Evolutionary conservation across 108 stramenopile species (phyloP), one percentile per base, ranked within the genome.

Genomic region (Fistulifera pelliculosa): DNA sequence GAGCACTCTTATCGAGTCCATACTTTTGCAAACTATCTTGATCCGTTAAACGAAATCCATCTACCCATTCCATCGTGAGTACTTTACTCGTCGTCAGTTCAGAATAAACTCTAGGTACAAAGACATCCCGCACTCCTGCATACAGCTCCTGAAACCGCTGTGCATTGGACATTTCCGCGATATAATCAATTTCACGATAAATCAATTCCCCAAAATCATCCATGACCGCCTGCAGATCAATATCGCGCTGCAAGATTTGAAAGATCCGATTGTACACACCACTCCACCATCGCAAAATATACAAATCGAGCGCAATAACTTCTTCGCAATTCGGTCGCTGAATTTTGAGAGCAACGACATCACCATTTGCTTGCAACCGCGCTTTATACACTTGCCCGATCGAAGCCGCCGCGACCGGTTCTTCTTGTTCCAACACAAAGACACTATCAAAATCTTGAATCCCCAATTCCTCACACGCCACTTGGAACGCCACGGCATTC

Each of bases 41-140:
- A 61, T 95, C 96, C 31, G 85, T 88, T 58, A 97, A 65, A 8
- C 88, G 80, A 64, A 74, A 81, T n/a, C 88, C 88, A 59, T 90
- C 88, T 0, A 90, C 85, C 95, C 95, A 98, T 73, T 98, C 97
- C 94, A 96, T 95, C 1, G 91, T 93, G 59, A 98, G 55, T 1
- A 98, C 97, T 51, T 86, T 90, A 21, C 83, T 61, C 0, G 93
- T 90, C 1, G 94, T 93, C 49, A 93, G 68, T 45, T 90, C 86
- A 11, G 82, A 70, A 65, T 95, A 96, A 3, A 98, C 66, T 64
- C 92, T 89, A 0, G 97, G 97, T 21, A 95, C 95, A 64, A 87
- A 94, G 0, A 97, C 87, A 48, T 78, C 78, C 22, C 79, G 76
- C 23, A 94, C 83, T 43, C 83, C 71, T 1, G 90, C 91, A 66